Conservation (phyloP, 2,329 filamentous ascomycete species). For the Sporothrix dimorphospora region DNA sequence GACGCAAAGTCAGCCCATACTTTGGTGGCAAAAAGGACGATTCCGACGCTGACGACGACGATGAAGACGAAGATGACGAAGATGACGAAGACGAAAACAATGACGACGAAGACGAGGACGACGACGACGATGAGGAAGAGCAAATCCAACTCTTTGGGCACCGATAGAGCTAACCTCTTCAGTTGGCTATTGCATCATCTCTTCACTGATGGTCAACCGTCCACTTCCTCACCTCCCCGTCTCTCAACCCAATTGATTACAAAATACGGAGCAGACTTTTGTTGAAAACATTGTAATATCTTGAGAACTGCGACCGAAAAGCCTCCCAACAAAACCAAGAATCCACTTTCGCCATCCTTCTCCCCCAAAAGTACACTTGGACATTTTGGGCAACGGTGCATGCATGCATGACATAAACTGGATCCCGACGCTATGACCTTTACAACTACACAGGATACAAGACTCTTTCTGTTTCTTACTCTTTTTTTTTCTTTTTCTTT, state of each 20-base stretch:
- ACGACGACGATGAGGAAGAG: constrained; percentile 51
- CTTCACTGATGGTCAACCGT: not conserved
- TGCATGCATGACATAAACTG: constrained; percentile 17
- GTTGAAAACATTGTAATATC: constrained; percentile 1
- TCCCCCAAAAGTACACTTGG: constrained; percentile 9
- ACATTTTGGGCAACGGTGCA: constrained; percentile 7
- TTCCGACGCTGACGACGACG: constrained; percentile 53
- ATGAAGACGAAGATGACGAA: constrained; percentile 49
- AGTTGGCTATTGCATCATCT: not conserved
- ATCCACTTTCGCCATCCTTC: constrained; percentile 6
- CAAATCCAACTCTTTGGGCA: constrained; percentile 57
- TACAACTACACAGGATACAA: not conserved
- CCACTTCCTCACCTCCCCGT: not conserved
- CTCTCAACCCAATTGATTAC: constrained; percentile 4
- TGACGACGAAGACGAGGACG: constrained; percentile 53
- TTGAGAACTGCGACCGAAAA: not conserved
- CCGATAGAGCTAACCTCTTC: constrained; percentile 40
- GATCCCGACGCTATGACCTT: not conserved
- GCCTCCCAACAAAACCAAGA: constrained; percentile 3
- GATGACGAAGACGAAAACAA: constrained; percentile 49
- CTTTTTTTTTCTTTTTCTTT: not conserved
- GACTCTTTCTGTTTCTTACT: not conserved
- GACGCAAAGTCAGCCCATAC: constrained; percentile 44
- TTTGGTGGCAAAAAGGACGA: constrained; percentile 48
- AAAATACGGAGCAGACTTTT: not conserved